phyloP scores from a whole-genome alignment of 805 yeast genomes.

The Scheffersomyces amazonensis region DNA sequence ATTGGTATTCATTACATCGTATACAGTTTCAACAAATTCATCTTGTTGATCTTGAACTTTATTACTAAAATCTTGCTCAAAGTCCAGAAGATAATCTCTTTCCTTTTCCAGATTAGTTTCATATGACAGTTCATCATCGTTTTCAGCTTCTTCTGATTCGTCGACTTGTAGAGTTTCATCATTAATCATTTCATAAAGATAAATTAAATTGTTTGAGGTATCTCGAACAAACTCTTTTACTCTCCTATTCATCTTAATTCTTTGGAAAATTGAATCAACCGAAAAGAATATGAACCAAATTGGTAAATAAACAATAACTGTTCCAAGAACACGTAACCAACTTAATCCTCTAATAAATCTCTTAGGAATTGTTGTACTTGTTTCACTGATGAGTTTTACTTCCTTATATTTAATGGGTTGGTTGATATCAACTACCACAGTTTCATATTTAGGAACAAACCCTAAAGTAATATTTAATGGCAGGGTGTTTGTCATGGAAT shows the following conservation, averaged over 20 bases:
- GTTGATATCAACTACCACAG: constrained; percentile 52
- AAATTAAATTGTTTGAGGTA: constrained; percentile 21
- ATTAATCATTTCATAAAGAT: constrained; percentile 21
- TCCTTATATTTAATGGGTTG: constrained; percentile 32
- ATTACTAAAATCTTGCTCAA: constrained; percentile 15
- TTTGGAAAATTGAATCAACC: constrained; percentile 36
- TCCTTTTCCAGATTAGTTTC: constrained; percentile 1
- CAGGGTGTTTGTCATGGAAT: constrained; percentile 39
- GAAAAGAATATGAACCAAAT: constrained; percentile 61
- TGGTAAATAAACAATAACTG: constrained; percentile 55
- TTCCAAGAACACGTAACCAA: constrained; percentile 47
- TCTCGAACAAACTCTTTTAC: constrained; percentile 25
- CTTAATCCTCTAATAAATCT: constrained; percentile 28
- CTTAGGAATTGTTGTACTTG: constrained; percentile 2
- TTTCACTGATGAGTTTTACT: neutral
- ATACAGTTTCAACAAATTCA: constrained; percentile 59
- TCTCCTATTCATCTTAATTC: constrained; percentile 26
- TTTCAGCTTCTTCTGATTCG: constrained; percentile 3
- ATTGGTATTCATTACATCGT: constrained; percentile 50
- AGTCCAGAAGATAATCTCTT: constrained; percentile 5
- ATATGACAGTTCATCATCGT: neutral
- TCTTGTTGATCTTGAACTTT: constrained; percentile 61
- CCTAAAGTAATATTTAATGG: constrained; percentile 29
- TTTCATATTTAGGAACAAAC: constrained; percentile 52
- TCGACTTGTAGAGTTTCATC: constrained; percentile 9